phyloP scores from a whole-genome alignment of 495 filamentous ascomycete genomes.

The Paragyromitra xinjiangensis region DNA sequence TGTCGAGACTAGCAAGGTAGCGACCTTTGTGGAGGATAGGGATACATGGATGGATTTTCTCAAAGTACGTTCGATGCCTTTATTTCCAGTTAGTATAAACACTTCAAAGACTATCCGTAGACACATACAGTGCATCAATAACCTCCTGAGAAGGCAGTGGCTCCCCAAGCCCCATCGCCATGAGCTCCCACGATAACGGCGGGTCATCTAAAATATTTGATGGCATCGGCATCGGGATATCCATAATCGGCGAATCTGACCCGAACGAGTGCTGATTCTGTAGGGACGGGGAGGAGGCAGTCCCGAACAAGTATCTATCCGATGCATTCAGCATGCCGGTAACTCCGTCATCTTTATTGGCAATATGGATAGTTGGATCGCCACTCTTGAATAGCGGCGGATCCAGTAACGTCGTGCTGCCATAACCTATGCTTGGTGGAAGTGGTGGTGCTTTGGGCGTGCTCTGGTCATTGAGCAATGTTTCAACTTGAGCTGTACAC shows the following conservation, averaged over 20 bases:
- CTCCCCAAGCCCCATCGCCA: conserved; percentile 90
- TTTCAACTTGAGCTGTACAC: conserved; percentile 87
- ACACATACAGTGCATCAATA: conserved; percentile 84
- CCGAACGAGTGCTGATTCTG: conserved; percentile 46
- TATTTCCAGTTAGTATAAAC: conserved; percentile 11
- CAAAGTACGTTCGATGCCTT: conserved; percentile 87
- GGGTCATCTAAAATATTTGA: conserved; percentile 53
- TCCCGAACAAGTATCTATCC: conserved; percentile 26
- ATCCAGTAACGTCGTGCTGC: conserved; percentile 19
- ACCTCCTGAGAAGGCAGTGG: conserved; percentile 86
- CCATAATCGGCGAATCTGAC: conserved; percentile 46
- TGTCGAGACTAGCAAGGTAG: conserved; percentile 82
- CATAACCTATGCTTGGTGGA: conserved; percentile 52
- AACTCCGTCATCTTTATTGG: conserved; percentile 32
- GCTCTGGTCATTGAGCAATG: conserved; percentile 79
- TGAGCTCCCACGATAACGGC: conserved; percentile 80
- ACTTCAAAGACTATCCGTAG: not conserved
- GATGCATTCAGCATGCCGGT: conserved; percentile 26
- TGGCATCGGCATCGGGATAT: conserved; percentile 52
- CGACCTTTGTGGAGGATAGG: conserved; percentile 90
- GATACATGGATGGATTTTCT: conserved; percentile 82
- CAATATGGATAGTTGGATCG: conserved; percentile 26
- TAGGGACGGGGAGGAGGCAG: conserved; percentile 6
- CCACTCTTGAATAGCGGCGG: conserved; percentile 32
- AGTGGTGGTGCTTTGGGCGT: conserved; percentile 52